Conservation (phyloP, 2,329 filamentous ascomycete species). For the Leptographium wingfieldii region DNA sequence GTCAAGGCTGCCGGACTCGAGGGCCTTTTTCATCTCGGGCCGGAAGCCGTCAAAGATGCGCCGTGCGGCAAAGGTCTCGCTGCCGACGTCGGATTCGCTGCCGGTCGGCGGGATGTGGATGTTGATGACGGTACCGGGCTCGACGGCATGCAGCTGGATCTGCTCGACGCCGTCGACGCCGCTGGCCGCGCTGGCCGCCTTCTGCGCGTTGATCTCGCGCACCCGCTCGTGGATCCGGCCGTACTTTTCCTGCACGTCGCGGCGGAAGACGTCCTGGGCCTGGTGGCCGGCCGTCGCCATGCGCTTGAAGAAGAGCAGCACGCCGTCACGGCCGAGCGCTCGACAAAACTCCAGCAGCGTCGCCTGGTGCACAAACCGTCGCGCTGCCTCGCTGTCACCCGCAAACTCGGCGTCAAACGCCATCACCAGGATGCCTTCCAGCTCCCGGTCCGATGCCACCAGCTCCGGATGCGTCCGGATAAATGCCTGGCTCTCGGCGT, state of each 20-base stretch:
- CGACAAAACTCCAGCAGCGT: slow-evolving; percentile 91
- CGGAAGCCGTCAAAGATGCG: slow-evolving; percentile 75
- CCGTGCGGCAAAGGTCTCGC: slow-evolving; percentile 49
- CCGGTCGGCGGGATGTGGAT: slow-evolving; percentile 65
- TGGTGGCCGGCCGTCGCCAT: slow-evolving; percentile 84
- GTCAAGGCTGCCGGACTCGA: slow-evolving; percentile 82
- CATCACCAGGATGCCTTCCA: slow-evolving; percentile 79
- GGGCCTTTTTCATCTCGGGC: slow-evolving; percentile 63
- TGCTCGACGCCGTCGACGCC: slow-evolving; percentile 63
- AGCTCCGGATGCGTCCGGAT: slow-evolving; percentile 68
- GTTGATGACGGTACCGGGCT: slow-evolving; percentile 82
- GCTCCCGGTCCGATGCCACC: slow-evolving; percentile 40
- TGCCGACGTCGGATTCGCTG: slow-evolving; percentile 53
- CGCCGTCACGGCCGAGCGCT: slow-evolving; percentile 75
- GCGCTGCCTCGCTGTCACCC: slow-evolving; percentile 60
- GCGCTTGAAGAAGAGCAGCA: slow-evolving; percentile 88
- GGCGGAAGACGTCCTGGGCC: slow-evolving; percentile 79
- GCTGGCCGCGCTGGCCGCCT: slow-evolving; percentile 23
- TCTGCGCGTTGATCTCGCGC: slow-evolving; percentile 51
- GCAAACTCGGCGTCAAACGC: slow-evolving; percentile 83
- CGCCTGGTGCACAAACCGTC: slow-evolving; percentile 86
- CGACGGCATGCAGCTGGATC: slow-evolving; percentile 93
- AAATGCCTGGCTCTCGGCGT: slow-evolving; percentile 60
- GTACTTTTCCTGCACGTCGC: slow-evolving; percentile 87
- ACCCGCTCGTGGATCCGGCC: slow-evolving; percentile 66